Percentiles rank a stretch among this genome's conserved stretches.
These are phyloP conservation scores for Botrytis pseudocinerea DNA, from an alignment of 2,329 filamentous ascomycete species.

Conservation along the genomic window DNA sequence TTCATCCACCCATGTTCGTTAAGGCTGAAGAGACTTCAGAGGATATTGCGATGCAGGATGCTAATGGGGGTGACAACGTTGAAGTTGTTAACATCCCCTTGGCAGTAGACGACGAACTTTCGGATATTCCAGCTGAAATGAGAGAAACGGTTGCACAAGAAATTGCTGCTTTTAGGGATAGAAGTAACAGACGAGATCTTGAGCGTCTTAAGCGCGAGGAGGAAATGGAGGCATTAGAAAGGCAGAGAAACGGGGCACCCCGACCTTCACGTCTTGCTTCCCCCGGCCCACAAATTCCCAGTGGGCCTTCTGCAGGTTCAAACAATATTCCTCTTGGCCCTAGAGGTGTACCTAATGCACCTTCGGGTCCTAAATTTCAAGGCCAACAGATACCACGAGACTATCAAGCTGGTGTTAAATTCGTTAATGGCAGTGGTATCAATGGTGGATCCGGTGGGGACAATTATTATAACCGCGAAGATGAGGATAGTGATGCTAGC, in stretches of 20 bases:
- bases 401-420: slow-evolving; percentile 75
- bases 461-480: slow-evolving; percentile 62
- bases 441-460: slow-evolving; percentile 54
- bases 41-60: slow-evolving; percentile 69
- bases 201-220: slow-evolving; percentile 88
- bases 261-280: slow-evolving; percentile 70
- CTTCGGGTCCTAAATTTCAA: slow-evolving; percentile 67
- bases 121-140: slow-evolving; percentile 95
- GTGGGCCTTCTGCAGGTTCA: slow-evolving; percentile 60
- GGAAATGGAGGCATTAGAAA: slow-evolving; percentile 84
- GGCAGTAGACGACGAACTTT: slow-evolving; percentile 85
- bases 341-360: slow-evolving; percentile 70
- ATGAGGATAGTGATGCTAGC: slow-evolving; percentile 83
- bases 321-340: slow-evolving; percentile 79
- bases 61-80: slow-evolving; percentile 61
- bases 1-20: slow-evolving; percentile 60
- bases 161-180: slow-evolving; percentile 90
- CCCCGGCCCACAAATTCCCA: slow-evolving; percentile 56
- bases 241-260: slow-evolving; percentile 67
- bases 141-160: slow-evolving; percentile 91
- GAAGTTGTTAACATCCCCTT: slow-evolving; percentile 90
- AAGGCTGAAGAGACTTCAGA: slow-evolving; percentile 60
- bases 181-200: slow-evolving; percentile 83
- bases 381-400: slow-evolving; percentile 65
- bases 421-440: slow-evolving; percentile 75